Base-by-base conservation (phyloP, 306 rosid species). In the Geum urbanum region DNA sequence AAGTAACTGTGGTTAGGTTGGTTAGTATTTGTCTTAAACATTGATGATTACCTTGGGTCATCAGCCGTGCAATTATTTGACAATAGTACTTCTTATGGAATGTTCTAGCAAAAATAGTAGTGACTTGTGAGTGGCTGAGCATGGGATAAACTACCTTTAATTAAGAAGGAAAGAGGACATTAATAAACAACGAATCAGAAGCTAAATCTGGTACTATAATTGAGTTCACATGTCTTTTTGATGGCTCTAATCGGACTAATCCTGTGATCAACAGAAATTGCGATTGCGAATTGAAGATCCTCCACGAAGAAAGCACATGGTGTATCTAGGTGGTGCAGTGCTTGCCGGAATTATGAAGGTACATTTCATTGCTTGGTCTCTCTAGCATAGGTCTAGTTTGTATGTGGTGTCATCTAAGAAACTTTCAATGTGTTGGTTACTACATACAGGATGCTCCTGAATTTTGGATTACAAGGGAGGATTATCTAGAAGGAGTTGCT, bases 311-410 rank as follows among this genome's bases (percentile, higher is more conserved):
- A 95, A 95, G 83, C 99, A 95, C 83, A 95, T 95, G 99, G 99
- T 95, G 71, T 95, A 91, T 82, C 90, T 95, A n/a, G 99, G 99
- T 59, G 99, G 99, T 50, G 97, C 97, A 56, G 99, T 95, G 70
- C 97, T 95, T 50, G 99, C 97, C 0, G 96, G 97, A 80, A 95
- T 95, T 41, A 95, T 95, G 99, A 95, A 95, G 92, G 97, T 91
- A 75, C 70, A 76, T 41, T 69, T 77, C 57, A 69, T 68, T 71
- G 55, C 58, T 39, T 51, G 44, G 43, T 16, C 54, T 51, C 7
- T 67, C 55, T 47, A 37, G 71, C 48, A 66, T 32, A 54, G 66
- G 18, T 39, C 51, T 32, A 18, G 47, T 47, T 18, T 67, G 16
- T 46, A 15, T n/a, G 54, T 41, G 15, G 14, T 50, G 45, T 69